Evolutionary conservation across 1,284 basidiomycete genomes (phyloP).

Genomic region (Phellopilus nigrolimitatus): DNA sequence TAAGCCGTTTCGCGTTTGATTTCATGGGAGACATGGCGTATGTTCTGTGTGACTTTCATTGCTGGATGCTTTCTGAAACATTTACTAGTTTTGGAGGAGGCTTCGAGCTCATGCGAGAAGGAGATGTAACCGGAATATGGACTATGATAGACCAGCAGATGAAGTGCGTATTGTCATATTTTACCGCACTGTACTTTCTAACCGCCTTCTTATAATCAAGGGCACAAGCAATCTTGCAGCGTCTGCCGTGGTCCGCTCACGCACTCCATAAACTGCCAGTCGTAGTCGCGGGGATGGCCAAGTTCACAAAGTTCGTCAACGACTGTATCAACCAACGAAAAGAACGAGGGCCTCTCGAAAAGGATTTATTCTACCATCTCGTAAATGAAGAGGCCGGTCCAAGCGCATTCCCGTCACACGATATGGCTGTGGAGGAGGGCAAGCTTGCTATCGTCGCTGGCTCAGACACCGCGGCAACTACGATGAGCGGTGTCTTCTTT

Average conservation of each 20-base stretch:
- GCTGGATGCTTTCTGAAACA: not conserved
- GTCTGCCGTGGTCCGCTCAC: slow-evolving; percentile 7
- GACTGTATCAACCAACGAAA: slow-evolving; percentile 18
- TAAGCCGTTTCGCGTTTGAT: slow-evolving; percentile 33
- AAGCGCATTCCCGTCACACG: slow-evolving; percentile 21
- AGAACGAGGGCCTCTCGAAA: slow-evolving; percentile 25
- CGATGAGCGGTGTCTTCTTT: slow-evolving; percentile 29
- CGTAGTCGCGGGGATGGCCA: not conserved
- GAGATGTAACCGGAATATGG: slow-evolving; percentile 22
- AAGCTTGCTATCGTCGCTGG: slow-evolving; percentile 34
- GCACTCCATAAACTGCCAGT: not conserved
- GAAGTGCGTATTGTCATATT: slow-evolving; percentile 1
- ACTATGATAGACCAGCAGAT: slow-evolving; percentile 19
- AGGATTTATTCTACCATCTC: slow-evolving; percentile 37
- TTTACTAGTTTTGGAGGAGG: slow-evolving; percentile 26
- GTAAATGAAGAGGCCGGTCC: slow-evolving; percentile 32
- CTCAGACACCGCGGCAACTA: slow-evolving; percentile 34
- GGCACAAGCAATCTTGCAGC: slow-evolving; percentile 7
- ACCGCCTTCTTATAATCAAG: not conserved
- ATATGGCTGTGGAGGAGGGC: slow-evolving; percentile 30
- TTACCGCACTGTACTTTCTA: not conserved
- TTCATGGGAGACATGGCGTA: slow-evolving; percentile 37
- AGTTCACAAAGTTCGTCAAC: slow-evolving; percentile 14
- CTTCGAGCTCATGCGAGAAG: slow-evolving; percentile 19
- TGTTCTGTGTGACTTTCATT: not conserved